These are phyloP conservation scores for Achaetomium macrosporum DNA, from an alignment of 2,329 filamentous ascomycete species.

Conservation along the genomic window DNA sequence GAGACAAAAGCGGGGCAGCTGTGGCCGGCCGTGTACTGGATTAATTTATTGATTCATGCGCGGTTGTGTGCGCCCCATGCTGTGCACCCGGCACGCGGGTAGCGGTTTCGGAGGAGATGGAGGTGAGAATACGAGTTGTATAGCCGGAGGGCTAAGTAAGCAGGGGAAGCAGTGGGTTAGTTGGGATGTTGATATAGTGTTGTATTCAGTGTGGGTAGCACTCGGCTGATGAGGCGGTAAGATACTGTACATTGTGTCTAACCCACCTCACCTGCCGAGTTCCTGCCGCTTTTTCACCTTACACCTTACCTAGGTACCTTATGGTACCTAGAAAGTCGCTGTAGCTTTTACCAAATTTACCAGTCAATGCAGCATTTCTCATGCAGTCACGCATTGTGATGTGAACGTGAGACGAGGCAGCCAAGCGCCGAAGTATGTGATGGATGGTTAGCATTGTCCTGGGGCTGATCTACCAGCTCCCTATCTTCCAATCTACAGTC, in stretches of 20 bases:
- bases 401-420: too few species aligned
- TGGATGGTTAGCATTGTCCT: too few species aligned
- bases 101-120: background rate
- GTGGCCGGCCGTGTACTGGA: constrained; percentile 70
- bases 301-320: too few species aligned
- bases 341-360: too few species aligned
- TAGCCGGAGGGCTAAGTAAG: background rate
- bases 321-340: too few species aligned
- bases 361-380: too few species aligned
- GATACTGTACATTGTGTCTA: background rate
- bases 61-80: background rate
- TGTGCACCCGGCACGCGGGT: background rate
- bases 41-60: constrained; percentile 30
- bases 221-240: background rate
- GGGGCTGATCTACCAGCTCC: too few species aligned
- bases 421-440: too few species aligned
- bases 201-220: background rate
- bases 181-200: background rate
- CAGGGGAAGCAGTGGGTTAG: background rate
- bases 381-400: too few species aligned
- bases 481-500: too few species aligned
- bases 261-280: background rate
- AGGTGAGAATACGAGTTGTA: background rate
- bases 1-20: constrained; percentile 70
- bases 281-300: background rate